Evolutionary conservation across 495 filamentous ascomycete species (phyloP), one percentile per base, ranked within the genome.

Genomic region (Hypomontagnella submonticulosa): DNA sequence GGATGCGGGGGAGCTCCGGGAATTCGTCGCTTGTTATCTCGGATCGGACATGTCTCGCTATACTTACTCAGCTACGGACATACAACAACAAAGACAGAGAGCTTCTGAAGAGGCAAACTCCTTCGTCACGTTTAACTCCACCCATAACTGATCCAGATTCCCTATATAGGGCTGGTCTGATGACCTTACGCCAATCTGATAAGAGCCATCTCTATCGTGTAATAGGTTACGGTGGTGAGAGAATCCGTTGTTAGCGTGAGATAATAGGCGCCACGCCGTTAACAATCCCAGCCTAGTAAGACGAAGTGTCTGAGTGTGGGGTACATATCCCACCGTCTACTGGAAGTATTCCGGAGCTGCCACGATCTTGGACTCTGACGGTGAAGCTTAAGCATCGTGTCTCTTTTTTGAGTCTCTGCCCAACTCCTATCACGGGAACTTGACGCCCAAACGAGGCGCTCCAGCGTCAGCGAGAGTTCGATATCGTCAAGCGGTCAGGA

Each of bases 201-300:
- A n/a, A 60, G 43, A 23, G 57, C 34, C 54, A 63, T 43, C 15
- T 13, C 11, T 16, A 52, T 44, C 30, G 43, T 61, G 56, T 48
- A 57, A 69, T 52, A 61, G 60, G 60, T 10, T 53, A 11, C 23
- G 66, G 40, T 55, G 15, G 55, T 50, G 56, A 64, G 63, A 68
- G 50, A 55, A 55, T 32, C 49, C 37, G 32, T 37, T 23, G 40
- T 51, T 63, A 60, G 60, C 59, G 65, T 46, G 49, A 59, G 66
- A 59, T 61, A 60, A 69, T 60, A 46, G 19, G 60, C 60, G 60
- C 56, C 66, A 69, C 66, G 46, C 56, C 66, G 60, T 59, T 55
- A 44, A 54, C 42, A 51, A 51, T 51, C 53, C 42, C 36, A 48
- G 33, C 27, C 8, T 33, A 10, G 16, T 34, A 42, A 51, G 49